phyloP scores from a whole-genome alignment of 225 moss, liverwort and hornwort species.

The Polytrichum commune region DNA sequence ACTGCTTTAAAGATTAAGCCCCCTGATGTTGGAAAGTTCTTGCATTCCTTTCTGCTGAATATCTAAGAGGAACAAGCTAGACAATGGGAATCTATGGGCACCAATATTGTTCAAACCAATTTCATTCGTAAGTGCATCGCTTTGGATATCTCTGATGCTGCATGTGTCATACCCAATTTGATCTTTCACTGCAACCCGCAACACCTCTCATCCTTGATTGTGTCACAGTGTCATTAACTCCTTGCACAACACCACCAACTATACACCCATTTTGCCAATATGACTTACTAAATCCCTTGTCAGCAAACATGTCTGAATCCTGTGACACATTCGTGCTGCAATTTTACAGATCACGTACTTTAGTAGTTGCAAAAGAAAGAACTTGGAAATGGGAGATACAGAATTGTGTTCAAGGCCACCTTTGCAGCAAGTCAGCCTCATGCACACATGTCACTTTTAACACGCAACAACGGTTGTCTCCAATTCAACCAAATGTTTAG shows the following conservation, averaged over 20 bases:
- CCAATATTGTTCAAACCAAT: too few relatives aligned
- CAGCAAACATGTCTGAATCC: constrained; percentile 9
- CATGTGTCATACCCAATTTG: constrained; percentile 29
- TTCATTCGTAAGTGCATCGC: not conserved
- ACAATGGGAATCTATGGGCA: too few relatives aligned
- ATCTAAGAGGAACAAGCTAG: constrained; percentile 1
- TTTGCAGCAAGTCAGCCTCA: not conserved
- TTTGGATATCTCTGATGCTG: constrained; percentile 5
- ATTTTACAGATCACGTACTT: not conserved
- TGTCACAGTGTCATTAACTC: constrained; percentile 7
- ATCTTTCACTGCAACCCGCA: constrained; percentile 28
- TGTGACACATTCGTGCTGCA: constrained; percentile 9
- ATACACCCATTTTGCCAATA: constrained; percentile 26
- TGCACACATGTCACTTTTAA: not conserved
- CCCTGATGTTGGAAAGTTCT: too few relatives aligned
- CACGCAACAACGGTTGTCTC: too few relatives aligned
- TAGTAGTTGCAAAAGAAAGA: not conserved
- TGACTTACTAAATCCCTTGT: constrained; percentile 27
- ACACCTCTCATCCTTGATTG: constrained; percentile 20
- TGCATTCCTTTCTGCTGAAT: not conserved
- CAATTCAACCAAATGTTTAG: too few relatives aligned
- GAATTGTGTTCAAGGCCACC: not conserved
- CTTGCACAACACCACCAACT: constrained; percentile 10
- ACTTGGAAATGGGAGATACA: not conserved
- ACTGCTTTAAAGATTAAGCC: too few relatives aligned